These are phyloP conservation scores for Terana coerulea DNA, from an alignment of 768 basidiomycete genomes.

Conservation along the genomic window DNA sequence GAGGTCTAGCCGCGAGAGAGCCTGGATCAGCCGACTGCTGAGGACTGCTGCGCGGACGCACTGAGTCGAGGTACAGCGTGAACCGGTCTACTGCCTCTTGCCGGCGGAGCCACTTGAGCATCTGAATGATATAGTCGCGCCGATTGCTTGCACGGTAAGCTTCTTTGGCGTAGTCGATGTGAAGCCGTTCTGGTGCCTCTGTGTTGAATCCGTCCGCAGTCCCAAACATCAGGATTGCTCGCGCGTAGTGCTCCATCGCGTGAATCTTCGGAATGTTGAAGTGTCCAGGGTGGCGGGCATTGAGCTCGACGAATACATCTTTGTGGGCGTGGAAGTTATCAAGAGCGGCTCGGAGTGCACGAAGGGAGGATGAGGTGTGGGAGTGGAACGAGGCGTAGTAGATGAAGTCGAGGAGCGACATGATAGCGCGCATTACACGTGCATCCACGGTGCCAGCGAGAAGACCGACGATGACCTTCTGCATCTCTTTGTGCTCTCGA, in stretches of 20 bases:
- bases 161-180: slow-evolving; percentile 39
- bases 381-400: slow-evolving; percentile 21
- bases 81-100: slow-evolving; percentile 31
- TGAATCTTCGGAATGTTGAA: slow-evolving; percentile 28
- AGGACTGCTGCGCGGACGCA: not conserved
- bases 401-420: slow-evolving; percentile 23
- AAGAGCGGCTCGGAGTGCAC: slow-evolving; percentile 14
- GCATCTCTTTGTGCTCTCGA: slow-evolving; percentile 32
- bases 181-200: slow-evolving; percentile 31
- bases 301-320: slow-evolving; percentile 17
- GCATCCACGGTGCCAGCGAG: slow-evolving; percentile 4
- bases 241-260: slow-evolving; percentile 16
- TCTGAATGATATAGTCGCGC: slow-evolving; percentile 28
- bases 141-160: slow-evolving; percentile 25
- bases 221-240: slow-evolving; percentile 15
- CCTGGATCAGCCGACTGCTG: not conserved
- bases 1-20: too few relatives aligned
- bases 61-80: slow-evolving; percentile 23
- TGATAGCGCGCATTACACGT: slow-evolving; percentile 14
- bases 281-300: slow-evolving; percentile 11
- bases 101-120: slow-evolving; percentile 35
- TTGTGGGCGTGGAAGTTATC: slow-evolving; percentile 21
- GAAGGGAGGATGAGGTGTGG: too few relatives aligned
- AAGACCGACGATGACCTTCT: slow-evolving; percentile 22
- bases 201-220: slow-evolving; percentile 23